phyloP scores from a whole-genome alignment of 768 basidiomycete genomes.

The Strobilomyces dryophilus region DNA sequence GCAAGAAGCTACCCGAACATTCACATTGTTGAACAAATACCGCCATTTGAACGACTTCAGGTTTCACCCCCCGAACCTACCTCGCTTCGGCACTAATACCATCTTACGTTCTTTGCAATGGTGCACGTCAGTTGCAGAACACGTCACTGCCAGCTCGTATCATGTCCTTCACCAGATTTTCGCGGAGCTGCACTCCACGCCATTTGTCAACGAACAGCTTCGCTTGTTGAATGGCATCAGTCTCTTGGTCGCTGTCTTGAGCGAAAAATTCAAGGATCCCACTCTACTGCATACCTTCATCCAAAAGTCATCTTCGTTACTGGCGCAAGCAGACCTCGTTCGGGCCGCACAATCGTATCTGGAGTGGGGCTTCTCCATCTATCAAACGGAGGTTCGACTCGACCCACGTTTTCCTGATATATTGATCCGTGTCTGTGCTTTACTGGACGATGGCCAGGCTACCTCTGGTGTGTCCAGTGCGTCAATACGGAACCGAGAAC shows the following conservation, averaged over 20 bases:
- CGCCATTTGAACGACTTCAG: constrained; percentile 45
- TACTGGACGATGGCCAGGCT: constrained; percentile 51
- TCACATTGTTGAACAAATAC: constrained; percentile 49
- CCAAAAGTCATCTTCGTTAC: constrained; percentile 59
- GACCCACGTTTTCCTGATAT: constrained; percentile 60
- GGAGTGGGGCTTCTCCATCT: constrained; percentile 67
- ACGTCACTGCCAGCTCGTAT: constrained; percentile 60
- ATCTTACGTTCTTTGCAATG: constrained; percentile 58
- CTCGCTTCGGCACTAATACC: constrained; percentile 46
- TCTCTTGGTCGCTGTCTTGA: constrained; percentile 65
- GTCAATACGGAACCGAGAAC: constrained; percentile 38
- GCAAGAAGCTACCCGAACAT: constrained; percentile 39
- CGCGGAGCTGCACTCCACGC: constrained; percentile 56
- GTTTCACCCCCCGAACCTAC: constrained; percentile 63
- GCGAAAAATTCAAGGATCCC: constrained; percentile 49
- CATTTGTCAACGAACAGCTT: constrained; percentile 80
- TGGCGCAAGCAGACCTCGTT: constrained; percentile 65
- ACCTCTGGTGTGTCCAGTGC: constrained; percentile 27
- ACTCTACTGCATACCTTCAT: constrained; percentile 66
- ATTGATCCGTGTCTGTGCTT: constrained; percentile 63
- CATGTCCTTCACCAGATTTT: constrained; percentile 76
- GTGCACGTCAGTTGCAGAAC: constrained; percentile 44
- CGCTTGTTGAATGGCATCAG: constrained; percentile 70
- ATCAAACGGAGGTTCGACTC: constrained; percentile 35
- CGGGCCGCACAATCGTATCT: constrained; percentile 71